These are phyloP conservation scores for Geotrichum histeridarum DNA, from an alignment of 1,139 yeast species.

Conservation along the genomic window DNA sequence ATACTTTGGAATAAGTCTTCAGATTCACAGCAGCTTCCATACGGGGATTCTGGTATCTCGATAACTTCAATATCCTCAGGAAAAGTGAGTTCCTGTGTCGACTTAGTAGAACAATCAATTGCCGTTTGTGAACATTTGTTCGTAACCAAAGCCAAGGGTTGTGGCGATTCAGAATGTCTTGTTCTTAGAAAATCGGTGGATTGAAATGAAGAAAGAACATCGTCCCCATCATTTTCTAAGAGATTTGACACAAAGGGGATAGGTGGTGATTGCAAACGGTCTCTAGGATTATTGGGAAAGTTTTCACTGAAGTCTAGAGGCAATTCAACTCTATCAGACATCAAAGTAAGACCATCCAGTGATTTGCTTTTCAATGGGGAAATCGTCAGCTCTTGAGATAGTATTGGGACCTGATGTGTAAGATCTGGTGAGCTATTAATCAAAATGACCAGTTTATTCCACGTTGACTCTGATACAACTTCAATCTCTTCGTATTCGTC, in stretches of 20 bases:
- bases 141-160: too few species aligned
- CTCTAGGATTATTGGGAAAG: too few species aligned
- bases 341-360: too few species aligned
- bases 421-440: neutral
- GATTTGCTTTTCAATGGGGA: neutral
- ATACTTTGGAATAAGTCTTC: conserved; percentile 6
- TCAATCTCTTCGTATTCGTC: conserved; percentile 6
- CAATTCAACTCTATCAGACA: too few species aligned
- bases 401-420: neutral
- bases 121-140: neutral
- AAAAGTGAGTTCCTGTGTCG: too few species aligned
- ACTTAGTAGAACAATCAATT: neutral
- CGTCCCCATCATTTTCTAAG: too few species aligned
- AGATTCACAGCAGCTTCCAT: neutral
- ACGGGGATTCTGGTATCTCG: conserved; percentile 14
- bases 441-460: neutral
- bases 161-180: too few species aligned
- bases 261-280: too few species aligned
- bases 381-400: neutral
- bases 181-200: too few species aligned
- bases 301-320: too few species aligned
- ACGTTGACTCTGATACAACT: neutral
- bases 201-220: too few species aligned
- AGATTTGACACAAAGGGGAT: too few species aligned
- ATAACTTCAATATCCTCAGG: conserved; percentile 2